A percentile compares a stretch with the other conserved stretches of the same genome.
phyloP scores from a whole-genome alignment of 805 yeast genomes.

The Yamadazyma scolyti region DNA sequence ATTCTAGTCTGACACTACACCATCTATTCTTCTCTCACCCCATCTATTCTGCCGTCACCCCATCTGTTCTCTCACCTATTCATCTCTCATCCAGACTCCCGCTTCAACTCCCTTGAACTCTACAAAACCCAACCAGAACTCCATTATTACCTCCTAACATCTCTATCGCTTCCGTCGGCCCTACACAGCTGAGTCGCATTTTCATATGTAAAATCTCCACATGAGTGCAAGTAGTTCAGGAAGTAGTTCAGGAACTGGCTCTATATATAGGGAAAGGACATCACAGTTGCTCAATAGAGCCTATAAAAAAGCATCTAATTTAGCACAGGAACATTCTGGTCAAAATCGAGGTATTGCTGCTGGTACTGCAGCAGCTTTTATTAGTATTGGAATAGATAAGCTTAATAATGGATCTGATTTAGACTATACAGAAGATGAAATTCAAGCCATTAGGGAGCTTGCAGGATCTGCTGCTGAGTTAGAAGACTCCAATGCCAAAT shows the following conservation, averaged over 20 bases:
- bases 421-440: constrained; percentile 22
- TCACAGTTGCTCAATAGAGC: constrained; percentile 14
- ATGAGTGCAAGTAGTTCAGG: constrained; percentile 2
- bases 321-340: constrained; percentile 22
- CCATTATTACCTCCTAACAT: no score
- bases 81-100: no score
- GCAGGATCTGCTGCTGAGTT: constrained; percentile 29
- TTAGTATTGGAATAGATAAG: constrained; percentile 30
- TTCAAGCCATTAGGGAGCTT: constrained; percentile 21
- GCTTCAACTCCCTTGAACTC: no score
- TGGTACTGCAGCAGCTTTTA: constrained; percentile 32
- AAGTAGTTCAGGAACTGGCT: constrained; percentile 4
- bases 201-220: no score
- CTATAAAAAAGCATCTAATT: constrained; percentile 21
- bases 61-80: no score
- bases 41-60: no score
- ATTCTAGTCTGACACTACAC: no score
- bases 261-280: constrained; percentile 9
- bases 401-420: constrained; percentile 8
- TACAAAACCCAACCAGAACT: no score
- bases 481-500: constrained; percentile 5
- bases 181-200: neutral
- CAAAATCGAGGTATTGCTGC: constrained; percentile 32
- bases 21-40: no score
- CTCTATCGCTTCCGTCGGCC: no score